Conservation (phyloP, 129 eudicot genomes). For the Flaveria bidentis region DNA sequence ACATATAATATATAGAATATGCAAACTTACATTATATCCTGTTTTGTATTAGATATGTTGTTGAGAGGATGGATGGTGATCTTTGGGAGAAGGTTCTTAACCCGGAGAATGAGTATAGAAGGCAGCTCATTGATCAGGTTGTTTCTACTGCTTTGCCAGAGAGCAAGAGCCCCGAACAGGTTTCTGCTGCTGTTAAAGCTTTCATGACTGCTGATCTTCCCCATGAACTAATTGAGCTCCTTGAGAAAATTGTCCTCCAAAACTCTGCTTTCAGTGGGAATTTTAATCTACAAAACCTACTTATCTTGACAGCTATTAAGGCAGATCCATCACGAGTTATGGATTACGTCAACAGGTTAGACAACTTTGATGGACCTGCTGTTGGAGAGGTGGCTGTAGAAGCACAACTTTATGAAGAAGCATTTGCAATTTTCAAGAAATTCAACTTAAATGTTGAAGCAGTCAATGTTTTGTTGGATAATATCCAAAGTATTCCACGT, state of each 20-base stretch:
- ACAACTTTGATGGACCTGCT: slow-evolving; percentile 99
- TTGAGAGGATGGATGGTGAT: slow-evolving; percentile 98
- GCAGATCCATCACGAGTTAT: slow-evolving; percentile 97
- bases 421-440: slow-evolving; percentile 95
- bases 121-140: slow-evolving; percentile 98
- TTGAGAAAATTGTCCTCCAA: slow-evolving; percentile 97
- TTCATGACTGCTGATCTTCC: slow-evolving; percentile 99
- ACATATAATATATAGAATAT: neutral
- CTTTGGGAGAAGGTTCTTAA: slow-evolving; percentile 97
- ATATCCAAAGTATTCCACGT: slow-evolving; percentile 79
- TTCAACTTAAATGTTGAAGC: slow-evolving; percentile 96
- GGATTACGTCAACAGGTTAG: slow-evolving; percentile 89
- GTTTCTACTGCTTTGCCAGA: slow-evolving; percentile 95
- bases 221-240: slow-evolving; percentile 94
- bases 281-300: slow-evolving; percentile 90
- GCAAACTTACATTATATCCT: neutral
- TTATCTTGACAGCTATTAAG: slow-evolving; percentile 93
- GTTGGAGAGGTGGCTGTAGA: slow-evolving; percentile 99
- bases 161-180: slow-evolving; percentile 99
- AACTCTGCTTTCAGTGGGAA: slow-evolving; percentile 99
- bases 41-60: slow-evolving; percentile 67
- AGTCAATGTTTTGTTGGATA: slow-evolving; percentile 84
- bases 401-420: slow-evolving; percentile 92
- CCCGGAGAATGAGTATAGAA: slow-evolving; percentile 93
- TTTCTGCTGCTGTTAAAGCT: slow-evolving; percentile 98